Percentiles rank a stretch among this genome's conserved stretches.
phyloP scores from a whole-genome alignment of 139 green algal species.

The Chlamydomonas sp. region DNA sequence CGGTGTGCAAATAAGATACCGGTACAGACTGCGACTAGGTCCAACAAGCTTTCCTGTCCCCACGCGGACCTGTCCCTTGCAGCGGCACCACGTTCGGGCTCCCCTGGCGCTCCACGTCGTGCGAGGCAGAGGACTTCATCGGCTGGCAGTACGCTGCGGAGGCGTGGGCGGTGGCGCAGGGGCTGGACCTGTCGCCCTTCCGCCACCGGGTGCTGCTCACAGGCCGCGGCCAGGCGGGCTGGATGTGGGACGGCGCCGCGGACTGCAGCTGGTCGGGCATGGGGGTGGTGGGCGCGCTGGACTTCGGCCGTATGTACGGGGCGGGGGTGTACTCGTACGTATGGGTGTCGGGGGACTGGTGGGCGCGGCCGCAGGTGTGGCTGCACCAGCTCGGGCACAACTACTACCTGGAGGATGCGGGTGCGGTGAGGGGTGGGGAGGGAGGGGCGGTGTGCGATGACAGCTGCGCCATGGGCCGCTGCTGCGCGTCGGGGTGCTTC shows the following conservation, averaged over 20 bases:
- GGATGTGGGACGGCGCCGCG: background rate
- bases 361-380: too few species aligned
- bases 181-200: background rate
- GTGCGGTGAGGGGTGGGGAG: background rate
- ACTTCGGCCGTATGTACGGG: too few species aligned
- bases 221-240: background rate
- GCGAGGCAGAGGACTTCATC: background rate
- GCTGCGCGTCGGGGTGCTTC: conserved; percentile 31
- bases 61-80: too few species aligned
- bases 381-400: conserved; percentile 4
- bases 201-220: background rate
- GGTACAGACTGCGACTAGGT: too few species aligned
- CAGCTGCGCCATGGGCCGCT: conserved; percentile 17
- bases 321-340: too few species aligned
- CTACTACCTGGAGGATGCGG: background rate
- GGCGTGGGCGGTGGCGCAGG: background rate
- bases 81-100: too few species aligned
- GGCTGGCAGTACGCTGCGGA: background rate
- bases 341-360: too few species aligned
- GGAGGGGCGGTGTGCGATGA: background rate
- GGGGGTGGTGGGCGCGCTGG: background rate
- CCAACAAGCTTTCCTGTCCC: too few species aligned
- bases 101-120: too few species aligned
- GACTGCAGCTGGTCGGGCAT: background rate
- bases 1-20: too few species aligned